These are phyloP conservation scores for Chaetomium fimeti DNA, from an alignment of 495 filamentous ascomycete genomes.

Conservation along the genomic window DNA sequence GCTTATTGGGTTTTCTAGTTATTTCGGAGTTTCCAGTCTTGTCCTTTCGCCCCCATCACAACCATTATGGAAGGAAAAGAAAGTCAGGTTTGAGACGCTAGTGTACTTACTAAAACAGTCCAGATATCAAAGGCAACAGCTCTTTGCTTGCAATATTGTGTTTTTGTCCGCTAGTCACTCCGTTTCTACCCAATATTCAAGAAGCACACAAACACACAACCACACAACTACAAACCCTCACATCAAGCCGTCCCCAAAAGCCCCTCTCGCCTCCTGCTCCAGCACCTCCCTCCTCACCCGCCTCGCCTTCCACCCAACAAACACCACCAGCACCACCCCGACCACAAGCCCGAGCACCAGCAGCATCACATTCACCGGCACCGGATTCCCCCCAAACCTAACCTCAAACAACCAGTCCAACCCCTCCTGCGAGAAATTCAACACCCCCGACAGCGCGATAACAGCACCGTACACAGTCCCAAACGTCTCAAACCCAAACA, in stretches of 20 bases:
- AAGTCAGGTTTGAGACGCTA: too few relatives aligned
- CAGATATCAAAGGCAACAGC: background rate
- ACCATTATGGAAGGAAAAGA: too few relatives aligned
- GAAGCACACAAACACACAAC: background rate
- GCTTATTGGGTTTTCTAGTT: too few relatives aligned
- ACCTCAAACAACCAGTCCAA: constrained; percentile 78
- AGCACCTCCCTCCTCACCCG: constrained; percentile 37
- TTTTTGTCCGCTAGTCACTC: background rate
- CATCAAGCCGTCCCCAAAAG: constrained; percentile 18
- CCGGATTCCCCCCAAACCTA: constrained; percentile 67
- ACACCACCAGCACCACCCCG: constrained; percentile 59
- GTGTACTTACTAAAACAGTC: background rate
- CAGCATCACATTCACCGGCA: constrained; percentile 74
- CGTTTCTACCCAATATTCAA: background rate
- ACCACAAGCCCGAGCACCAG: constrained; percentile 58
- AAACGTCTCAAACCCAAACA: constrained; percentile 94
- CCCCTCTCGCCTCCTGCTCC: constrained; percentile 42
- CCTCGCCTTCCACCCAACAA: constrained; percentile 47
- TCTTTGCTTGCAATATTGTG: constrained; percentile 1
- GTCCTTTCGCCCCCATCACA: too few relatives aligned
- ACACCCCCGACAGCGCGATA: constrained; percentile 81
- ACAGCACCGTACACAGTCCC: constrained; percentile 94
- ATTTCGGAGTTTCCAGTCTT: too few relatives aligned
- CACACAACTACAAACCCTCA: background rate
- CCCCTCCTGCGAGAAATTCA: constrained; percentile 83